Evolutionary conservation across 2,329 filamentous ascomycete species (phyloP), one percentile per base, ranked within the genome.

Genomic region (Polytolypa hystricis): DNA sequence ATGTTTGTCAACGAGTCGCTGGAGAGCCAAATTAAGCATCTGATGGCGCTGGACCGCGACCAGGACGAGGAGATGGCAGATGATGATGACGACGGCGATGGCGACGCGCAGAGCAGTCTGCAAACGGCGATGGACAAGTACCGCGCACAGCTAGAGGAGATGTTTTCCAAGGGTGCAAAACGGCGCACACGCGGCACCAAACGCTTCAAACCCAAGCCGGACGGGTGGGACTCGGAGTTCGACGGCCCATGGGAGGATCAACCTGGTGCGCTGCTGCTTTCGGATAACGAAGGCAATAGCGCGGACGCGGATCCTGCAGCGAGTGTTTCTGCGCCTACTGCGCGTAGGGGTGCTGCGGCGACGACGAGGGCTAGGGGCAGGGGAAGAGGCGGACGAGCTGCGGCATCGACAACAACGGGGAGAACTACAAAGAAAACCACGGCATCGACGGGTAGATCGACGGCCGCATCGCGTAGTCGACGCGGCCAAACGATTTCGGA

Each of bases 211-310:
- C 79, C 84, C 0, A 84, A 79, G 55, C 89, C 89, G 1, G 72
- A 75, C 8, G 70, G 69, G 2, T 96, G 87, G 86, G 85, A 96
- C 52, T 84, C 77, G n/a, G 89, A 96, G 46, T 65, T 87, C 17
- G 81, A 94, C 33, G 91, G 87, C 0, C 70, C 71, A 34, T 96
- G 89, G 87, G 81, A 81, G 42, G 81, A 91, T 32, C 77, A 85
- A 40, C 75, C 82, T 0, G 79, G 74, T 5, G 83, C 79, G 1
- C 57, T 77, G 4, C 67, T 77, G 30, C 62, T 62, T 2, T 67
- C 71, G n/a, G 55, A 65, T 14, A 61, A 71, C 42, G 63, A 65
- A 14, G 70, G 66, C 11, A 65, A 65, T 10, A 64, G 66, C 11
- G 53, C 60, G 10, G 63, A 70, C 39, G 64, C 69, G 31, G 69